phyloP scores from a whole-genome alignment of 371 early-diverging fungal species.

The Sanchytrium tribonematis region DNA sequence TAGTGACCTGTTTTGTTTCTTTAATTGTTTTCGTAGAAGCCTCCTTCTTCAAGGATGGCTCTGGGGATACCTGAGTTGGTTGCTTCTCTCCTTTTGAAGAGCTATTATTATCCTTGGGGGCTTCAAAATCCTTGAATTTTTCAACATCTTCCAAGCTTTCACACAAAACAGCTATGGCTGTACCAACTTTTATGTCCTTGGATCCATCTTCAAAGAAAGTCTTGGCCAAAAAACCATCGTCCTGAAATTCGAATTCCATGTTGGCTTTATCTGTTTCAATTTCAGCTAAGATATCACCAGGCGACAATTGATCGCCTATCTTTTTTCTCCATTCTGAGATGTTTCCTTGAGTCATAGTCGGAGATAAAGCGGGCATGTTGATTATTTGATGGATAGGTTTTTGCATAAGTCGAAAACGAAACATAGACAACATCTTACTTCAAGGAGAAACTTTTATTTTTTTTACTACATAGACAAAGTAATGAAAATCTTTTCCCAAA shows the following conservation, averaged over 20 bases:
- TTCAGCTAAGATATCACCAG: conserved; percentile 90
- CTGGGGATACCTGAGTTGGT: background rate
- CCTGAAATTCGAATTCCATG: conserved; percentile 97
- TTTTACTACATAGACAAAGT: too few species aligned
- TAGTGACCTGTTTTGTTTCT: conserved; percentile 24
- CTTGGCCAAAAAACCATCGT: conserved; percentile 85
- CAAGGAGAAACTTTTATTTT: too few species aligned
- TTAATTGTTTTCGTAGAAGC: background rate
- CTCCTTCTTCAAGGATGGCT: background rate
- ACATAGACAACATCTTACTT: background rate
- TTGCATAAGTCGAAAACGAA: background rate
- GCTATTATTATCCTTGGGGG: background rate
- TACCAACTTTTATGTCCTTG: conserved; percentile 54
- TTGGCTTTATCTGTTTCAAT: conserved; percentile 98
- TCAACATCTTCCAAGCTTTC: conserved; percentile 62
- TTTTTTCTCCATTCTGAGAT: conserved; percentile 80
- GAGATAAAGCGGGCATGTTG: conserved; percentile 90
- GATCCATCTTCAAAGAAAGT: conserved; percentile 49
- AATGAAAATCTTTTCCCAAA: too few species aligned
- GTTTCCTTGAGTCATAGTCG: conserved; percentile 94
- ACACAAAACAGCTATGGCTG: conserved; percentile 65
- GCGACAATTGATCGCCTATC: conserved; percentile 61
- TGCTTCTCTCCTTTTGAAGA: background rate
- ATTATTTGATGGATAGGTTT: conserved; percentile 57
- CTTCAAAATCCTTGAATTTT: conserved; percentile 41